phyloP scores from a whole-genome alignment of 1,284 basidiomycete genomes.

The Rhodotorula mucilaginosa region DNA sequence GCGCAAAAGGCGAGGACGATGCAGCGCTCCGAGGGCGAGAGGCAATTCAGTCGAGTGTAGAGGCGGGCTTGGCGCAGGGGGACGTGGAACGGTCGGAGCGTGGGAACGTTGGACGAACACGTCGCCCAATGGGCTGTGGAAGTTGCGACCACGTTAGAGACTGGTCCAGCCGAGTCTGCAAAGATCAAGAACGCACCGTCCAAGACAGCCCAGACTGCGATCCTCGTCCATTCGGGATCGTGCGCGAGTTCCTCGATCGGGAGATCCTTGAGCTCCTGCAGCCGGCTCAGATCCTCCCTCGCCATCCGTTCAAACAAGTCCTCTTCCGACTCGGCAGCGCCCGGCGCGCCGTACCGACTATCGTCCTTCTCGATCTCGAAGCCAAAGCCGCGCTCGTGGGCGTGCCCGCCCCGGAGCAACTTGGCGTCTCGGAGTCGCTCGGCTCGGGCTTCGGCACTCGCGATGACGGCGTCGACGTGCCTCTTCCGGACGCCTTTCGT shows the following conservation, averaged over 20 bases:
- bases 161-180: too few relatives aligned
- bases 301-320: background rate
- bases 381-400: too few relatives aligned
- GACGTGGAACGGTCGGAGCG: background rate
- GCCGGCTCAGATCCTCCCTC: background rate
- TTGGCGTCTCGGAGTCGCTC: background rate
- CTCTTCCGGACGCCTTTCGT: background rate
- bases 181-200: background rate
- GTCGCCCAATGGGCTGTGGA: constrained; percentile 2
- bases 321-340: background rate
- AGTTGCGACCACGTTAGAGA: too few relatives aligned
- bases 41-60: background rate
- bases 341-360: background rate
- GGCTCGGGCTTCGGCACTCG: background rate
- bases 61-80: background rate
- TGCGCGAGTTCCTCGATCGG: background rate
- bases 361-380: too few relatives aligned
- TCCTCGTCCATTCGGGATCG: background rate
- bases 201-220: background rate
- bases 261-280: background rate
- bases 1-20: background rate
- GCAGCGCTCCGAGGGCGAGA: background rate
- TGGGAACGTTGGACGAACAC: constrained; percentile 10
- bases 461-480: background rate
- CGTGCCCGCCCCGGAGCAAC: too few relatives aligned